Percentiles rank a stretch among this genome's conserved stretches.
These are phyloP conservation scores for Apiotrichum montevideense DNA, from an alignment of 1,284 basidiomycete species.

Conservation along the genomic window DNA sequence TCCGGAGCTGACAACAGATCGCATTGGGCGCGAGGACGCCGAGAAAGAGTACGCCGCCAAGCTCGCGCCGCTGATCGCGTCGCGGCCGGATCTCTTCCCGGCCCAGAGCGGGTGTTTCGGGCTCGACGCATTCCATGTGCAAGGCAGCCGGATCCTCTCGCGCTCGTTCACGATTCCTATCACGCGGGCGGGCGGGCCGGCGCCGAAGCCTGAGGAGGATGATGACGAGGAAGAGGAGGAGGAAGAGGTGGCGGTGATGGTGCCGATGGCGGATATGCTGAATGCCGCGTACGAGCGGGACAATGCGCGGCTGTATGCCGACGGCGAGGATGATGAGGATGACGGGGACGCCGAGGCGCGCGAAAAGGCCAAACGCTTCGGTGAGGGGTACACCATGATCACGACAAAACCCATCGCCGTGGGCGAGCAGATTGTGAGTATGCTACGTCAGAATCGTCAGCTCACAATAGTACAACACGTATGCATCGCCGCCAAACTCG, in stretches of 20 bases:
- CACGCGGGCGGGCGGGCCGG: slow-evolving; percentile 14
- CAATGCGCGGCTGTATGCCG: slow-evolving; percentile 54
- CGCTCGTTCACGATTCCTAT: slow-evolving; percentile 50
- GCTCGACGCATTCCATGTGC: slow-evolving; percentile 73
- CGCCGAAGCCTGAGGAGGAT: slow-evolving; percentile 43
- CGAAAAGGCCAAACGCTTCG: not conserved
- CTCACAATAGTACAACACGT: slow-evolving; percentile 76
- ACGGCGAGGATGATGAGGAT: slow-evolving; percentile 18
- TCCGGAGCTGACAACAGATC: slow-evolving; percentile 52
- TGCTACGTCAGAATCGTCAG: not conserved
- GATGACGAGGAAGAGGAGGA: slow-evolving; percentile 58
- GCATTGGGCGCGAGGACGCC: slow-evolving; percentile 79
- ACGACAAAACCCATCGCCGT: slow-evolving; percentile 52
- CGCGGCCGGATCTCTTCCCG: slow-evolving; percentile 65
- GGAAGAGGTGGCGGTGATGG: slow-evolving; percentile 77
- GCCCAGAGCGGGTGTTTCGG: slow-evolving; percentile 57
- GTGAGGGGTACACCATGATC: slow-evolving; percentile 26
- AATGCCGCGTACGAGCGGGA: slow-evolving; percentile 80
- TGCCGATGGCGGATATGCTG: slow-evolving; percentile 92
- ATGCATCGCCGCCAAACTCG: slow-evolving; percentile 89
- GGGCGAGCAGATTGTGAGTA: slow-evolving; percentile 80
- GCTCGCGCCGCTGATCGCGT: slow-evolving; percentile 52
- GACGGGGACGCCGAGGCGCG: slow-evolving; percentile 3
- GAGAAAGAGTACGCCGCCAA: slow-evolving; percentile 66
- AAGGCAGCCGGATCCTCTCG: slow-evolving; percentile 89